Evolutionary conservation across 805 yeast species (phyloP), one percentile per base, ranked within the genome.

Genomic region (Saccharomycopsis olivae): DNA sequence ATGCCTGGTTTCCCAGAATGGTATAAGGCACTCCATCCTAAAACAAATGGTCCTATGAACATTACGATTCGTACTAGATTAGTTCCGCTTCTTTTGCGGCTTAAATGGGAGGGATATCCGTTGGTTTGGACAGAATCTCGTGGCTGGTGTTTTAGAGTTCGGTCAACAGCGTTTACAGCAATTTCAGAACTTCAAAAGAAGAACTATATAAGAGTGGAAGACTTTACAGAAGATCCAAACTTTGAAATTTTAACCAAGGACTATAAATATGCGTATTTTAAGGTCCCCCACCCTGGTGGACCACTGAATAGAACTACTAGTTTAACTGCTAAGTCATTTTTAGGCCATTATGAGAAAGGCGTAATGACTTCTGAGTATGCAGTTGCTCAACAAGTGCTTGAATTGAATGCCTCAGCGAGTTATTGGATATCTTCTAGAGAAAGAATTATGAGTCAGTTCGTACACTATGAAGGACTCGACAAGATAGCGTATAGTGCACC

Each of bases 381-480:
- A 11, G 62, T 74, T 41, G 96, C 97, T 0, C 68, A 69, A 41
- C 80, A 82, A 41, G 95, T 94, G 2, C 62, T 92, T 33, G 64
- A 72, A n/a, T 67, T 84, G 52, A 85, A 85, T 46, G 75, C 86
- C 0, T 65, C 78, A 10, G 85, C 92, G 28, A 76, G 95, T 6
- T 92, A 92, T 58, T 92, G 99, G 99, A 74, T 82, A 52, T 82
- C 95, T 11, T 75, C 89, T 10, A 68, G 99, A 46, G 87, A 79
- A 48, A 68, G 99, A 42, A 86, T 92, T 24, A 68, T 62, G 60
- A 72, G 72, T 15, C 99, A 92, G 53, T 83, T 88, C 69, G 89
- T 89, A 5, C 88, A 92, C 1, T 78, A 72, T 48, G 57, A 64
- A 15, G n/a, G n/a, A 14, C 17, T 13, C 11, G 29, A 13, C 29